Evolutionary conservation across 2,329 filamentous ascomycete genomes (phyloP), one percentile per base, ranked within the genome.

Genomic region (Amylocarpus encephaloides): DNA sequence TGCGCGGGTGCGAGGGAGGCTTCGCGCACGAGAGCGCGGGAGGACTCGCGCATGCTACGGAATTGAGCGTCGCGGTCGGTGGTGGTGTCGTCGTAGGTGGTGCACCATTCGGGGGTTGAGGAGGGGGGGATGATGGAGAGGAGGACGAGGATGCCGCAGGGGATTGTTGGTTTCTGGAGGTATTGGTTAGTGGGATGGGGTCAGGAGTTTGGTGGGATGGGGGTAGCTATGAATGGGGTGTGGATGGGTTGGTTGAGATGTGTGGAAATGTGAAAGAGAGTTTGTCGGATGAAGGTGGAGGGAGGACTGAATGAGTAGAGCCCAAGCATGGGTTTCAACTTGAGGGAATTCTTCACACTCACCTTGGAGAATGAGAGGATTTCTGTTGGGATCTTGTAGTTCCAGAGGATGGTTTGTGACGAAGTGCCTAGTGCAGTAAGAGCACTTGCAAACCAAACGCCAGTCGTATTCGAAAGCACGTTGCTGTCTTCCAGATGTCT

Each of bases 121-220:
- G 68, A 68, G 54, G 75, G 71, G 44, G 74, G 70, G 3, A 78
- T 71, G 3, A 78, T 59, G 16, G 66, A 69, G 0, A 83, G 63
- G 16, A 82, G 61, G n/a, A 80, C 78, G 26, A 83, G 69, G 26
- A 82, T 68, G 30, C 79, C 80, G 59, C 79, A 82, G 0, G 79
- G 79, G 1, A 83, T 72, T 0, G 75, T 75, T 15, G 75, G 73
- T 29, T 70, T 71, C 7, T 36, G 13, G 13, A 3, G 5, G 16
- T 11, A 36, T 36, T 10, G 11, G 34, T 36, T n/a, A 36, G 12
- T 4, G 34, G 5, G 11, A 5, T 5, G 34, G 3, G 34, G 34
- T 13, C 11, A 5, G n/a, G n/a, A n/a, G n/a, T n/a, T n/a, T n/a
- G n/a, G n/a, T n/a, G n/a, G n/a, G n/a, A n/a, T n/a, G n/a, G n/a